Base-by-base conservation (phyloP, 306 rosid genomes). In the Citrullus amarus region DNA sequence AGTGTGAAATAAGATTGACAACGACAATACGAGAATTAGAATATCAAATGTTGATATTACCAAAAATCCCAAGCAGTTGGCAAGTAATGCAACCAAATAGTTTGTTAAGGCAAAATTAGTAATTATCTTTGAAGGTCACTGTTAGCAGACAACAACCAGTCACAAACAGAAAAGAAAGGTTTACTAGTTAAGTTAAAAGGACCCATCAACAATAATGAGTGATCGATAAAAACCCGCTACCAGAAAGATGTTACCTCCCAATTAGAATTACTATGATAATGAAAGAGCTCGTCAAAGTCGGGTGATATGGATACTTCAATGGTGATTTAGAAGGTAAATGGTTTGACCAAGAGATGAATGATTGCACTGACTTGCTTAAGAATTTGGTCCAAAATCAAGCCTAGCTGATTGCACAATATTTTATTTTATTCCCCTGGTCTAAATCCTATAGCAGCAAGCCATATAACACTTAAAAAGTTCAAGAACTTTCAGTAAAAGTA, bases 371-470 rank as follows among this genome's bases (percentile, higher is more conserved):
- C 54, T 68, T 68, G 30, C 13, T 68, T 54, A 43, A 18, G 55
- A 68, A 18, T 66, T 32, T 66, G 39, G 73, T 66, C 73, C 69
- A 36, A 67, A 67, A 41, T 67, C 32, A 38, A 41, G 74, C 74
- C 74, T 67, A 69, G 75, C 57, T 78, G 83, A 84, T 73, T 66
- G 78, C 73, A 75, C 41, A 66, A 32, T 44, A 58, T 39, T 59
- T 75, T 82, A 61, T 80, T 60, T 15, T 79, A 81, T 54, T 63
- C 76, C 81, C 66, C 63, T 55, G 77, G 81, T 73, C 86, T 84
- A 80, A 84, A 70, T 70, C 76, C 38, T 44, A 70, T 10, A 71
- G 56, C 75, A 43, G 55, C 54, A n/a, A 39, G 54, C 54, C 16
- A 39, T 41, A 8, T 5, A 43, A 41, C 53, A 18, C 6, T 6